phyloP scores from a whole-genome alignment of 306 rosid genomes.

The Gleditsia sinensis region DNA sequence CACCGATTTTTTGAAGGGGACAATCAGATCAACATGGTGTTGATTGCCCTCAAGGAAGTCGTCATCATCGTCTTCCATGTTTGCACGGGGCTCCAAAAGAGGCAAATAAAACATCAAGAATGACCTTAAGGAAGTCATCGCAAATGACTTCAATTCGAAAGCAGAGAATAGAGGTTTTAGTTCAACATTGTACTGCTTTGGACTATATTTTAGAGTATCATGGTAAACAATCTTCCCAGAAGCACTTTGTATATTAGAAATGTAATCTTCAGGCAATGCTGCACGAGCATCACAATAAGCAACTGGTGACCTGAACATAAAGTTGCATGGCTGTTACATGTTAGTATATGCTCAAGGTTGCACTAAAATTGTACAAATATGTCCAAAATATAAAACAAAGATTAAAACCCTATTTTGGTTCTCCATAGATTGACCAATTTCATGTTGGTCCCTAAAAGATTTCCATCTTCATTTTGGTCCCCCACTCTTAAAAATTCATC shows the following conservation, averaged over 20 bases:
- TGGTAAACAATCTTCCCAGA: conserved; percentile 39
- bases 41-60: conserved; percentile 55
- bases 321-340: conserved; percentile 36
- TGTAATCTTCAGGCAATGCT: conserved; percentile 57
- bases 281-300: conserved; percentile 84
- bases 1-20: background rate
- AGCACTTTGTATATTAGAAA: conserved; percentile 52
- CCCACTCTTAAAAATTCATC: too few relatives aligned
- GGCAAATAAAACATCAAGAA: conserved; percentile 77
- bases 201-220: conserved; percentile 49
- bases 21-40: conserved; percentile 26
- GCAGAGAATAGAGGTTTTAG: conserved; percentile 85
- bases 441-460: too few relatives aligned
- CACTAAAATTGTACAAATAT: conserved; percentile 22
- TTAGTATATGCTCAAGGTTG: conserved; percentile 29
- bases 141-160: conserved; percentile 58
- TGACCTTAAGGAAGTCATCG: conserved; percentile 70
- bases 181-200: conserved; percentile 71
- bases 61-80: conserved; percentile 74
- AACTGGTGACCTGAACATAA: conserved; percentile 65
- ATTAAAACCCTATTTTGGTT: too few relatives aligned
- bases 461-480: too few relatives aligned
- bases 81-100: conserved; percentile 78
- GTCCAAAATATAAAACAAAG: background rate
- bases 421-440: too few relatives aligned